Conservation (phyloP, 116 monocot species). For the Cymodocea nodosa region DNA sequence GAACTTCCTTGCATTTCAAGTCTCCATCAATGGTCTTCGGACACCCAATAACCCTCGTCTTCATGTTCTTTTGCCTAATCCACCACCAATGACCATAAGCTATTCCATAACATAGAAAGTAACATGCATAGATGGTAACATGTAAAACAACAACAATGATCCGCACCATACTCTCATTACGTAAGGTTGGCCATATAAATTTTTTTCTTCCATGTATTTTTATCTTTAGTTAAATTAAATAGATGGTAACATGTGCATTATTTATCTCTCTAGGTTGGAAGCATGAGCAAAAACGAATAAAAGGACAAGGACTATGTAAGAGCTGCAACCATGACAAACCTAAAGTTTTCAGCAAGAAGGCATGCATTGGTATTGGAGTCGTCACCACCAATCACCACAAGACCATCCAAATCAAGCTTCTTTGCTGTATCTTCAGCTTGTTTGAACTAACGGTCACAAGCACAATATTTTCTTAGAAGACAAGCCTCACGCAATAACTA, state of each 20-base stretch:
- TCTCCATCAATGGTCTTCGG: slow-evolving; percentile 99
- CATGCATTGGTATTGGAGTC: slow-evolving; percentile 99
- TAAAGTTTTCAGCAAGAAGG: slow-evolving; percentile 84
- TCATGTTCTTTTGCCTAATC: slow-evolving; percentile 67
- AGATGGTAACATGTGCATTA: neutral
- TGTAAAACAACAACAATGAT: neutral
- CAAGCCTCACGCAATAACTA: no score
- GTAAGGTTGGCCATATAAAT: no score
- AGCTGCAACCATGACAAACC: slow-evolving; percentile 19
- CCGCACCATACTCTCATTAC: no score
- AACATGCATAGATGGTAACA: neutral
- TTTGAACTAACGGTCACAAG: slow-evolving; percentile 48
- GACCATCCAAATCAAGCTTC: slow-evolving; percentile 90
- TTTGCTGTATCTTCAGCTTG: slow-evolving; percentile 87
- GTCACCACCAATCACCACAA: slow-evolving; percentile 97
- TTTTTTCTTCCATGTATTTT: no score
- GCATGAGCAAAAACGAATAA: no score
- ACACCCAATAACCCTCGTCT: slow-evolving; percentile 84
- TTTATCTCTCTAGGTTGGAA: no score
- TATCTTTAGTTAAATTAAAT: no score
- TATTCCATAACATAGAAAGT: neutral
- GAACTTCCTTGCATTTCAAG: slow-evolving; percentile 94
- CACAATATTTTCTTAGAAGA: neutral
- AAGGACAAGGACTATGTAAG: no score
- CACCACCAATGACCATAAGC: neutral